Conservation (phyloP, 2,329 filamentous ascomycete genomes). For the Cadophora gregata region DNA sequence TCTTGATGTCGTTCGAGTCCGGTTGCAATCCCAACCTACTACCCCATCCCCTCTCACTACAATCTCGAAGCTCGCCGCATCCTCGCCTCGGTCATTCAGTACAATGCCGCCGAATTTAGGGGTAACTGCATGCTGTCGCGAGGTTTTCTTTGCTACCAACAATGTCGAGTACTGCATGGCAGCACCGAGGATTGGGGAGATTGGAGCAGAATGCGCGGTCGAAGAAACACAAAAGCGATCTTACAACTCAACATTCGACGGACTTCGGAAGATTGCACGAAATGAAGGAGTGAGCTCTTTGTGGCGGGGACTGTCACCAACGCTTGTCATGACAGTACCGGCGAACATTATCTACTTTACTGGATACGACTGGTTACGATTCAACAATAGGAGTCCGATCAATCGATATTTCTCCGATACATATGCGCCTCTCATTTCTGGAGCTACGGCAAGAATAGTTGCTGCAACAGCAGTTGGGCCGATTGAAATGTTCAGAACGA, state of each 20-base stretch:
- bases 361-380: conserved; percentile 93
- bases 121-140: conserved; percentile 92
- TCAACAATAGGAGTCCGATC: conserved; percentile 75
- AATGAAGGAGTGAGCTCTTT: conserved; percentile 87
- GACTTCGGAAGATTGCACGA: conserved; percentile 89
- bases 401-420: conserved; percentile 66
- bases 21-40: conserved; percentile 81
- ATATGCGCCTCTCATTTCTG: conserved; percentile 81
- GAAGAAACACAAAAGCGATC: conserved; percentile 84
- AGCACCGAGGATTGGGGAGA: conserved; percentile 35
- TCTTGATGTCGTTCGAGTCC: conserved; percentile 94
- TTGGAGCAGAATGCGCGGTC: conserved; percentile 74
- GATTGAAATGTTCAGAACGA: conserved; percentile 91
- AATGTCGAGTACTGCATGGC: conserved; percentile 66
- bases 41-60: conserved; percentile 55
- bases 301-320: conserved; percentile 94
- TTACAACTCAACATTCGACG: conserved; percentile 91
- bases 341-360: conserved; percentile 99
- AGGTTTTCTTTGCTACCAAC: conserved; percentile 96
- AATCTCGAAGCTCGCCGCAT: conserved; percentile 60
- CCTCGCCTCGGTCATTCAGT: conserved; percentile 60
- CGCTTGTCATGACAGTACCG: conserved; percentile 90
- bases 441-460: conserved; percentile 76
- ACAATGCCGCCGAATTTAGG: conserved; percentile 83
- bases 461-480: conserved; percentile 86